These are phyloP conservation scores for Blumeriella jaapii DNA, from an alignment of 2,329 filamentous ascomycete genomes.

Conservation along the genomic window DNA sequence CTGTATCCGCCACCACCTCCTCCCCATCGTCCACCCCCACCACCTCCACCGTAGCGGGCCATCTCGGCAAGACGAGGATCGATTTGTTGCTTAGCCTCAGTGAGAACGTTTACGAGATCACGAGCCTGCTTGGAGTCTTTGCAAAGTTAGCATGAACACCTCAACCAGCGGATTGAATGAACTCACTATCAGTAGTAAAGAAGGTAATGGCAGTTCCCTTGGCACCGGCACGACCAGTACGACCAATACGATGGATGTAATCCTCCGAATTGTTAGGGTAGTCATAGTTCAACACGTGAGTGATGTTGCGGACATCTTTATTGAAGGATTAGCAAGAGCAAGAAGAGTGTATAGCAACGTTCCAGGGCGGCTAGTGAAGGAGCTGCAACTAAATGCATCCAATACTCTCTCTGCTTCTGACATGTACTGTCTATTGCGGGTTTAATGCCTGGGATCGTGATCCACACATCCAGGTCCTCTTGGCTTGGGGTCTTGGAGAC, in stretches of 20 bases:
- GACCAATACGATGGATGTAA: conserved; percentile 93
- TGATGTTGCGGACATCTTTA: conserved; percentile 99
- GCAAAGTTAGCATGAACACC: conserved; percentile 16
- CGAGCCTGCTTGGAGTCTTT: conserved; percentile 87
- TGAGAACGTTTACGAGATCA: conserved; percentile 85
- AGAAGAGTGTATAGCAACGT: conserved; percentile 47
- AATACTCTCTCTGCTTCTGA: conserved; percentile 31
- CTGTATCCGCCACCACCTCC: conserved; percentile 28
- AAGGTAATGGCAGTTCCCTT: conserved; percentile 95
- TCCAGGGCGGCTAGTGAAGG: conserved; percentile 38
- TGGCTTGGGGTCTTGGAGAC: conserved; percentile 53
- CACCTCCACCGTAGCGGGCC: conserved; percentile 68
- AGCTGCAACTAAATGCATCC: conserved; percentile 28
- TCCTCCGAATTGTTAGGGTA: conserved; percentile 99
- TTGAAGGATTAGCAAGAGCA: conserved; percentile 69
- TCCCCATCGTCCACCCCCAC: conserved; percentile 30
- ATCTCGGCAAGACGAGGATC: conserved; percentile 94
- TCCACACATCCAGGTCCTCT: conserved; percentile 47
- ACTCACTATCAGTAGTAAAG: conserved; percentile 98
- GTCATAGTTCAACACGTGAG: conserved; percentile 99
- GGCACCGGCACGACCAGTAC: conserved; percentile 89
- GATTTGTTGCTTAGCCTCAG: conserved; percentile 96
- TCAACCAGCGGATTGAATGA: conserved; percentile 6
- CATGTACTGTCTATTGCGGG: conserved; percentile 30
- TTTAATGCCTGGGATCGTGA: conserved; percentile 38